A percentile compares a stretch with the other conserved stretches of the same genome.
Conservation (phyloP, 2,329 filamentous ascomycete genomes). For the Colletotrichum abscissum region DNA sequence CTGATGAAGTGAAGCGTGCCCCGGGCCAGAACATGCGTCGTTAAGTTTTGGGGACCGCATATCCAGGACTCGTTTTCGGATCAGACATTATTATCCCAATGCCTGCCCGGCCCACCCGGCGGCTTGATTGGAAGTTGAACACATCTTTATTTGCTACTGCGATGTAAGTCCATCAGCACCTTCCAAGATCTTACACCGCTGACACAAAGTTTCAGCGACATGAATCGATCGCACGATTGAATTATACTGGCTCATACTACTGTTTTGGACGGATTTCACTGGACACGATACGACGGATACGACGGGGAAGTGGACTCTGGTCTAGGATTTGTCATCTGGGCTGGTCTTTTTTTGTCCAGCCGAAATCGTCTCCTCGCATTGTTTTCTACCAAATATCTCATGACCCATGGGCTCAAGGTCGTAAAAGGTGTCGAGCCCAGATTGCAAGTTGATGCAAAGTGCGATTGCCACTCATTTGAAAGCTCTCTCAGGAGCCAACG, state of each 20-base stretch:
- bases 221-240: neutral
- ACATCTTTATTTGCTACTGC: slow-evolving; percentile 24
- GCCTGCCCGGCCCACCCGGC: neutral
- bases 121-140: slow-evolving; percentile 20
- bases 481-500: slow-evolving; percentile 47
- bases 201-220: neutral
- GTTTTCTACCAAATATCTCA: slow-evolving; percentile 31
- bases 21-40: slow-evolving; percentile 24
- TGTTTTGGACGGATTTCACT: slow-evolving; percentile 30
- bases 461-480: slow-evolving; percentile 45
- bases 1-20: slow-evolving; percentile 27
- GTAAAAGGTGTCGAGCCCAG: slow-evolving; percentile 54
- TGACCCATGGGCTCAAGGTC: slow-evolving; percentile 44
- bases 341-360: slow-evolving; percentile 12
- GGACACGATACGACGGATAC: slow-evolving; percentile 12
- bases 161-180: slow-evolving; percentile 6
- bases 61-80: neutral
- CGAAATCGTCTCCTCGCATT: slow-evolving; percentile 21
- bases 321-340: slow-evolving; percentile 14
- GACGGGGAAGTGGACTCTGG: slow-evolving; percentile 5
- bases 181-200: neutral
- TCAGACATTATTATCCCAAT: neutral
- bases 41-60: slow-evolving; percentile 2
- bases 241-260: slow-evolving; percentile 17
- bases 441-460: slow-evolving; percentile 37